phyloP scores from a whole-genome alignment of 306 rosid species.

The Quercus rubra region DNA sequence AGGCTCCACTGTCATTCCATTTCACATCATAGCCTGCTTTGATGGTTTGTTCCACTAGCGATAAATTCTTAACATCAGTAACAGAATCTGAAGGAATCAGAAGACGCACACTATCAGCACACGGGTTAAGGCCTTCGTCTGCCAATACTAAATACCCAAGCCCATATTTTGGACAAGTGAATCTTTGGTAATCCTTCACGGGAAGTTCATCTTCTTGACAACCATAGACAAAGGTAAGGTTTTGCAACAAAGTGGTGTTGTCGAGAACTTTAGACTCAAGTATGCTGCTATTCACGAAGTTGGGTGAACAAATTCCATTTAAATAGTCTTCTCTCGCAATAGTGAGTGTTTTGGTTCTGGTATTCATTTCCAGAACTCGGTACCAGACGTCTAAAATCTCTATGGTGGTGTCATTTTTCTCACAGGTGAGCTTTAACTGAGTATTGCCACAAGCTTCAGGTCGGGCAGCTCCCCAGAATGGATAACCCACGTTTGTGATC shows the following conservation, averaged over 20 bases:
- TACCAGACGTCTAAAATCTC: not conserved
- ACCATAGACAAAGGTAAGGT: not conserved
- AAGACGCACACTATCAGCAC: not conserved
- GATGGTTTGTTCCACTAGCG: not conserved
- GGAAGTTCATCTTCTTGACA: not conserved
- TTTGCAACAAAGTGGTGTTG: not conserved
- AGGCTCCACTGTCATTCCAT: not conserved
- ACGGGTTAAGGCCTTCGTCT: not conserved
- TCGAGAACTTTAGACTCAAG: not conserved
- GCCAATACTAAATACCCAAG: not conserved
- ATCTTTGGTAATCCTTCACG: not conserved
- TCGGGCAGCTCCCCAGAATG: constrained; percentile 20
- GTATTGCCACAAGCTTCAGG: constrained; percentile 16
- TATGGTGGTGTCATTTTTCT: accelerated
- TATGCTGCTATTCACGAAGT: not conserved
- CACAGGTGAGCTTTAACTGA: not conserved
- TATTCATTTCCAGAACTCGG: not conserved
- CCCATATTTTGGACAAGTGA: not conserved
- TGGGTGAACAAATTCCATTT: not conserved
- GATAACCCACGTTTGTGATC: not conserved
- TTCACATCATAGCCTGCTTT: not conserved
- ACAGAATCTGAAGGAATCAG: not conserved
- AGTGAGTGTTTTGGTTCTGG: not conserved
- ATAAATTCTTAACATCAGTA: not conserved
- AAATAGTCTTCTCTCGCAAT: constrained; percentile 12